A percentile compares a stretch with the other conserved stretches of the same genome.
Conservation (phyloP, 768 basidiomycete genomes). For the Psilocybe tampanensis region DNA sequence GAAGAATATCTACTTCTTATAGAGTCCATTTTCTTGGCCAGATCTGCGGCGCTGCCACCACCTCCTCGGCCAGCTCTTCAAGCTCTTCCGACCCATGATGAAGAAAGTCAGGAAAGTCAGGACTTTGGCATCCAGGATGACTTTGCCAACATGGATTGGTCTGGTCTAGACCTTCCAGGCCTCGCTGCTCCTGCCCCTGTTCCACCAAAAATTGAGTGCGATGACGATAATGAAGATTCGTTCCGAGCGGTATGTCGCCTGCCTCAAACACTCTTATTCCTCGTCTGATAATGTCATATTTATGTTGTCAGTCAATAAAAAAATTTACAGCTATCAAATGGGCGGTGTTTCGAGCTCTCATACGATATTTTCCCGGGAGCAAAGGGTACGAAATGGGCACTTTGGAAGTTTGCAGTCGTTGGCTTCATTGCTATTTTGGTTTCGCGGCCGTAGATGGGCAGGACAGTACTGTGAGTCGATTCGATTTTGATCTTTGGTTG, state of each 20-base stretch:
- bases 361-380: constrained; percentile 27
- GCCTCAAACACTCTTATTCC: background rate
- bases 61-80: constrained; percentile 35
- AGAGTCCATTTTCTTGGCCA: constrained; percentile 61
- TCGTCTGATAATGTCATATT: background rate
- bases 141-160: constrained; percentile 62
- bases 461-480: constrained; percentile 24
- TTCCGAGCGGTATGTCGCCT: constrained; percentile 9
- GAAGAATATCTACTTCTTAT: constrained; percentile 29
- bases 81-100: constrained; percentile 20
- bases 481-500: background rate
- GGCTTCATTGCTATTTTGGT: constrained; percentile 76
- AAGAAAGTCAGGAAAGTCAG: constrained; percentile 72
- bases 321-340: constrained; percentile 1
- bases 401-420: constrained; percentile 45
- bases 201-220: background rate
- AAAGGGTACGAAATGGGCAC: background rate
- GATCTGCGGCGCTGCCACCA: constrained; percentile 49
- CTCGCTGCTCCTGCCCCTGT: constrained; percentile 22
- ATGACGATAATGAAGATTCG: constrained; percentile 5
- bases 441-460: constrained; percentile 60
- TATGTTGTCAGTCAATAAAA: constrained; percentile 1
- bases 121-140: constrained; percentile 65
- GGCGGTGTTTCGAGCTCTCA: constrained; percentile 33
- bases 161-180: constrained; percentile 51